Base-by-base conservation (phyloP, 495 filamentous ascomycete species). In the Annulohypoxylon nitens region DNA sequence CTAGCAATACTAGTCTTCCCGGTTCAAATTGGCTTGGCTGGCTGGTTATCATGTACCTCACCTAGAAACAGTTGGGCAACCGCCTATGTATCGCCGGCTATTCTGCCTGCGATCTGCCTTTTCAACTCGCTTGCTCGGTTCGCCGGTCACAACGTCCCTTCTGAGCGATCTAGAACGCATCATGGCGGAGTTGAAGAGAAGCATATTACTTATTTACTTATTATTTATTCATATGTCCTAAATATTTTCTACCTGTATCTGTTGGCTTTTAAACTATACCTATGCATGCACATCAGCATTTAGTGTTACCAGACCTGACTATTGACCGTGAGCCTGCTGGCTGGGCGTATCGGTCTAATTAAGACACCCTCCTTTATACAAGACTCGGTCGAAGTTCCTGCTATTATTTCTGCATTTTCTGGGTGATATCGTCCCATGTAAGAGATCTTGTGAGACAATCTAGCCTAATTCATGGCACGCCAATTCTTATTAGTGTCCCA, bases 211-310 rank as follows among this genome's bases (percentile, higher is more conserved):
- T 30, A 30, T 30, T 30, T 30, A 39, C 9, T 39, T 39, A 39
- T n/a, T 61, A n/a, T 43, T 61, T 43, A 63, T 48, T 48, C 43
- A 53, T 74, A 39, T 61, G 55, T 68, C 37, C 34, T 33, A 23
- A 61, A 61, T 68, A 30, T 25, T 30, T 34, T 51, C 26, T 48
- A 37, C 41, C 36, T 16, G 11, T 37, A 60, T 65, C 33, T 48
- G 30, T 68, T 14, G 26, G 47, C 18, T 34, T 26, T 23, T 20
- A 50, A 20, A 65, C 25, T 71, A 61, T 66, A n/a, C n/a, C n/a
- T n/a, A 71, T 71, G 69, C 61, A 71, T 71, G 69, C 61, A 74
- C 53, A 74, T 65, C 62, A 67, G 62, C 63, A 58, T 64, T 59
- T 70, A 74, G 67, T 50, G 47, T 47, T 59, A 55, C 45, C 43